Conservation (phyloP, 2,329 filamentous ascomycete genomes). For the Clarireedia hainanense region DNA sequence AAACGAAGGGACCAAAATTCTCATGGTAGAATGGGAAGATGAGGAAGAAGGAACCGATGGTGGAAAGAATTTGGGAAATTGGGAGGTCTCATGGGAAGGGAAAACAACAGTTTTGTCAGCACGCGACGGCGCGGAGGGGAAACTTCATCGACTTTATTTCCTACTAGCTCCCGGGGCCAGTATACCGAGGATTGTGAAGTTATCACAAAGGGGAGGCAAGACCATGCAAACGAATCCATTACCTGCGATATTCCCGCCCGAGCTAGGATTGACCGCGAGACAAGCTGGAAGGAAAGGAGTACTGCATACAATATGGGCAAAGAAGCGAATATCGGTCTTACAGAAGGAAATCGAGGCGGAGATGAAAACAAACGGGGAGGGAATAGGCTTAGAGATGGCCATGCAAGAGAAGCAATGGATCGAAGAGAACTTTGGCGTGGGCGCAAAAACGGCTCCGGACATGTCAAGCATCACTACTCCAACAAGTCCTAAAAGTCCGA, state of each 20-base stretch:
- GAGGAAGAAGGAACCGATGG: slow-evolving; percentile 31
- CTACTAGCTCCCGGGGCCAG: slow-evolving; percentile 64
- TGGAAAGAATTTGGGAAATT: slow-evolving; percentile 40
- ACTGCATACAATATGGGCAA: slow-evolving; percentile 79
- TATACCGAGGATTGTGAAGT: slow-evolving; percentile 64
- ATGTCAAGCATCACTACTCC: slow-evolving; percentile 33
- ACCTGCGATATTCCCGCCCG: slow-evolving; percentile 77
- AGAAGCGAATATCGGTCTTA: slow-evolving; percentile 67
- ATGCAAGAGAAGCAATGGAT: slow-evolving; percentile 81
- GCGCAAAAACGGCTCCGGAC: slow-evolving; percentile 23
- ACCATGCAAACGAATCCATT: slow-evolving; percentile 65
- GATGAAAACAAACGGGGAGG: slow-evolving; percentile 66
- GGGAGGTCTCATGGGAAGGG: slow-evolving; percentile 79
- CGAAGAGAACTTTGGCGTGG: slow-evolving; percentile 58
- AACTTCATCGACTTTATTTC: slow-evolving; percentile 63
- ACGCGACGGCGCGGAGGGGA: slow-evolving; percentile 30
- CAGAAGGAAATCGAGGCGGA: slow-evolving; percentile 71
- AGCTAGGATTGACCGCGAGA: slow-evolving; percentile 58
- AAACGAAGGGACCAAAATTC: slow-evolving; percentile 79
- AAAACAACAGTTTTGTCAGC: slow-evolving; percentile 62
- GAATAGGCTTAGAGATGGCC: slow-evolving; percentile 78
- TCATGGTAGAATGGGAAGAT: slow-evolving; percentile 89
- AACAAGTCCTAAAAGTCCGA: slow-evolving; percentile 53
- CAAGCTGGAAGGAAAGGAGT: slow-evolving; percentile 71
- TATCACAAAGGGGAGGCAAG: slow-evolving; percentile 39